phyloP scores from a whole-genome alignment of 495 filamentous ascomycete species.

The Podospora tetraspora region DNA sequence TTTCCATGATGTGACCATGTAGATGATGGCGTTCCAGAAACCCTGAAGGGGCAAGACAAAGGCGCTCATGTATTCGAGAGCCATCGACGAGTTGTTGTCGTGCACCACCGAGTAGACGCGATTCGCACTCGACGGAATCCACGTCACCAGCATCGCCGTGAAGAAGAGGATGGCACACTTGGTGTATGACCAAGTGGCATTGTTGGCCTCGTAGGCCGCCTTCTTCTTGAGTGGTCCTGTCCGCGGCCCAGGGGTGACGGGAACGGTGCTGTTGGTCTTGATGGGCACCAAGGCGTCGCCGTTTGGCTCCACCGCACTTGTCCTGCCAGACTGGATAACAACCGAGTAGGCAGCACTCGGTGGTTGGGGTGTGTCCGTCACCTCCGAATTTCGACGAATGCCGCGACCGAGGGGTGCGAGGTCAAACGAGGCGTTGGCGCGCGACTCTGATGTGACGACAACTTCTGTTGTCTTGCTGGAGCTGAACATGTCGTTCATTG shows the following conservation, averaged over 20 bases:
- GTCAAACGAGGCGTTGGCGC: constrained; percentile 20
- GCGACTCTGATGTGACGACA: constrained; percentile 41
- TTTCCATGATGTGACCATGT: constrained; percentile 58
- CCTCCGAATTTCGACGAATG: constrained; percentile 12
- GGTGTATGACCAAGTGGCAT: constrained; percentile 69
- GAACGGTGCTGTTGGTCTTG: constrained; percentile 19
- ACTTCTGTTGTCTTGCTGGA: constrained; percentile 56
- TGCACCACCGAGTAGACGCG: constrained; percentile 64
- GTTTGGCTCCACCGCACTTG: constrained; percentile 17
- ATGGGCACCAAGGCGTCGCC: constrained; percentile 19
- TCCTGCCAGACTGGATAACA: constrained; percentile 38
- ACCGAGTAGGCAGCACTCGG: constrained; percentile 40
- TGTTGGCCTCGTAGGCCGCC: constrained; percentile 35
- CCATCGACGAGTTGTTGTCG: constrained; percentile 46
- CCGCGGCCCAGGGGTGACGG: constrained; percentile 11
- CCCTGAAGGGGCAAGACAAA: constrained; percentile 80
- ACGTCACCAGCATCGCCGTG: constrained; percentile 71
- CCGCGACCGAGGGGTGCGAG: constrained; percentile 21
- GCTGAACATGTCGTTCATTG: constrained; percentile 46
- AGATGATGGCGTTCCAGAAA: constrained; percentile 83
- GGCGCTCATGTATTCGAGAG: constrained; percentile 63
- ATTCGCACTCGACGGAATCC: constrained; percentile 80
- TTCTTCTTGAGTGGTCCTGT: constrained; percentile 18
- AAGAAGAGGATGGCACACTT: constrained; percentile 88
- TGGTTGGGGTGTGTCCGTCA: constrained; percentile 12